Evolutionary conservation across 306 rosid genomes (phyloP).

Genomic region (Carpinus fangiana): DNA sequence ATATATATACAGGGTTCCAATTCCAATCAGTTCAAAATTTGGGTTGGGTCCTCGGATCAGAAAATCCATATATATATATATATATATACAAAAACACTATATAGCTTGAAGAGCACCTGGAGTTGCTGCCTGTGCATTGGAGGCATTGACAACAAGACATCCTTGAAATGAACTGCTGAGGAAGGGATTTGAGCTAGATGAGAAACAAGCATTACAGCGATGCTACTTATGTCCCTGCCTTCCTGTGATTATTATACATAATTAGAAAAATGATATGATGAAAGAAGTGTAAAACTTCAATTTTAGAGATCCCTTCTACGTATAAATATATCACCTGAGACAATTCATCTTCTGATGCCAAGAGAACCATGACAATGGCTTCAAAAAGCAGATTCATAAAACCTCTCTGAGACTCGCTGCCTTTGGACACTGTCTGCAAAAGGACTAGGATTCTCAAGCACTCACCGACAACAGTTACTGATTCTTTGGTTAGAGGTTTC

Average conservation of each 20-base stretch:
- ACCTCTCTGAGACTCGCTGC: slow-evolving; percentile 58
- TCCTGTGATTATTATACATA: slow-evolving; percentile 55
- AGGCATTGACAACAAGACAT: slow-evolving; percentile 85
- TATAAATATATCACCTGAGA: slow-evolving; percentile 52
- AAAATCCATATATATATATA: neutral
- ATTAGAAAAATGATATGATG: slow-evolving; percentile 24
- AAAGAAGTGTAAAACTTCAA: slow-evolving; percentile 11
- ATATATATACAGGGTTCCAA: neutral
- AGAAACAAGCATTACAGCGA: slow-evolving; percentile 77
- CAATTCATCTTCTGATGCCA: slow-evolving; percentile 55
- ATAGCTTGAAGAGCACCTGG: slow-evolving; percentile 53
- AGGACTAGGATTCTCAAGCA: slow-evolving; percentile 78
- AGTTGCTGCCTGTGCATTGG: slow-evolving; percentile 81
- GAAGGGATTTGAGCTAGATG: slow-evolving; percentile 93
- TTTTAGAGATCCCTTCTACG: slow-evolving; percentile 14
- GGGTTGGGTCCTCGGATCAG: too few species aligned
- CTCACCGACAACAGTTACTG: slow-evolving; percentile 64
- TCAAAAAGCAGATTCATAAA: slow-evolving; percentile 71
- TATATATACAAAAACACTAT: neutral
- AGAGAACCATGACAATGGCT: slow-evolving; percentile 69
- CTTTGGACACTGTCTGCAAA: slow-evolving; percentile 69
- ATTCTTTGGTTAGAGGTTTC: slow-evolving; percentile 73
- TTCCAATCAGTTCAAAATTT: too few species aligned
- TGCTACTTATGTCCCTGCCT: slow-evolving; percentile 63
- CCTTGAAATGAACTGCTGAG: slow-evolving; percentile 81